Conservation (phyloP, 805 yeast species). For the Groenewaldozyma salmanticensis region DNA sequence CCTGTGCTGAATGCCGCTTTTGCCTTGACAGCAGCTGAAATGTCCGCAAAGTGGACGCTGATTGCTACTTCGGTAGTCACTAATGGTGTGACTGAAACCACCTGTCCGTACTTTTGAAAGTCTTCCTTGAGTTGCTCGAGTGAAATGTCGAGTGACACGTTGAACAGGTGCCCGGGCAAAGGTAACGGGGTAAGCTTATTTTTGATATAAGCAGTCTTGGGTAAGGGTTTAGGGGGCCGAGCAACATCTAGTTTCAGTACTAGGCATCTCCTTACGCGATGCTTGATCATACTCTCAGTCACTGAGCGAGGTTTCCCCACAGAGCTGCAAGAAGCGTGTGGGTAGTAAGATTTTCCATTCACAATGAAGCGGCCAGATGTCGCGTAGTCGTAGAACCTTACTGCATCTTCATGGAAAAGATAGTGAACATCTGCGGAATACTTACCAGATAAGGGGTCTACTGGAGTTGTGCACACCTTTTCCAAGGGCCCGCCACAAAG, state of each 20-base stretch:
- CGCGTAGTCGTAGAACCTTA: slow-evolving; percentile 11
- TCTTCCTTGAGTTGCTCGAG: slow-evolving; percentile 8
- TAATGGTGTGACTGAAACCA: slow-evolving; percentile 12
- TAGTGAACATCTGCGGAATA: slow-evolving; percentile 12
- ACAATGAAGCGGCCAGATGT: slow-evolving; percentile 17
- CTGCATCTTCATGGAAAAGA: slow-evolving; percentile 9
- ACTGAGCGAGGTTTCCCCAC: not conserved
- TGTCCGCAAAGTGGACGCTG: slow-evolving; percentile 15
- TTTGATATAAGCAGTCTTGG: not conserved
- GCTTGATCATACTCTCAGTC: not conserved
- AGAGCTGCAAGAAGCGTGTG: not conserved
- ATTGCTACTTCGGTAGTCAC: slow-evolving; percentile 7
- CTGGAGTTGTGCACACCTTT: slow-evolving; percentile 2
- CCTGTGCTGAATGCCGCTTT: slow-evolving; percentile 6
- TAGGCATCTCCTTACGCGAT: slow-evolving; percentile 8
- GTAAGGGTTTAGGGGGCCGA: not conserved
- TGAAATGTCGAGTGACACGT: slow-evolving; percentile 5
- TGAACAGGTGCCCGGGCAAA: not conserved
- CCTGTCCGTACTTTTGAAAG: slow-evolving; percentile 11
- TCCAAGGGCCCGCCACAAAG: slow-evolving; percentile 12
- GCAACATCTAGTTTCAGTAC: slow-evolving; percentile 1
- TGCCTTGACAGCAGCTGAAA: slow-evolving; percentile 14
- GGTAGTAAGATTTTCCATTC: slow-evolving; percentile 12
- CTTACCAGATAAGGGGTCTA: not conserved
- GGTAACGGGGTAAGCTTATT: not conserved